phyloP scores from a whole-genome alignment of 805 yeast genomes.

The Danielia oregonensis region DNA sequence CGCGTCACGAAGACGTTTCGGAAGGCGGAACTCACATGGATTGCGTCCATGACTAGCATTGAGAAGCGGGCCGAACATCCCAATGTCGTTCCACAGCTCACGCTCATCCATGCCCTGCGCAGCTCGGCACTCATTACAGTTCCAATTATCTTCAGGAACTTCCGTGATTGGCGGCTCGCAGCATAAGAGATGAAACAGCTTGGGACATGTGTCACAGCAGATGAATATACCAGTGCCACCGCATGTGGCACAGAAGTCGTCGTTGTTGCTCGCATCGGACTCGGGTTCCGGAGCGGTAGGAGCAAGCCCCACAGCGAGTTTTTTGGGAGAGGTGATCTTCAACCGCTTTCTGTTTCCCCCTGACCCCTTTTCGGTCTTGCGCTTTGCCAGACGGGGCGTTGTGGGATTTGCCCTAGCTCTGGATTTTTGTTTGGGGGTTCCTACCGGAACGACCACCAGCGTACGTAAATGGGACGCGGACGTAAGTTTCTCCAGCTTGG shows the following conservation, averaged over 20 bases:
- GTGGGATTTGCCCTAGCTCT: background rate
- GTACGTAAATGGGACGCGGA: slow-evolving; percentile 13
- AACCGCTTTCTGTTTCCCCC: slow-evolving; percentile 10
- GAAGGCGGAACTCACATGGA: slow-evolving; percentile 48
- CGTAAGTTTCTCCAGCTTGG: slow-evolving; percentile 12
- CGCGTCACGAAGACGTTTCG: slow-evolving; percentile 59
- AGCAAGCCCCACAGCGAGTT: slow-evolving; percentile 17
- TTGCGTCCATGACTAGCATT: slow-evolving; percentile 63
- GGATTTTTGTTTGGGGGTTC: slow-evolving; percentile 5
- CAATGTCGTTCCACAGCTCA: slow-evolving; percentile 32
- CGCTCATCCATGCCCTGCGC: slow-evolving; percentile 28
- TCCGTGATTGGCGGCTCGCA: slow-evolving; percentile 87
- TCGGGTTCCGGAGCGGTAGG: slow-evolving; percentile 6
- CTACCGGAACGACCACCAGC: background rate
- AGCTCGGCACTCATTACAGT: slow-evolving; percentile 69
- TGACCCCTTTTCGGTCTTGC: background rate
- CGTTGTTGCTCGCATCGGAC: slow-evolving; percentile 44
- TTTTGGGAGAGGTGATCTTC: slow-evolving; percentile 34
- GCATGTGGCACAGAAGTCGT: slow-evolving; percentile 89
- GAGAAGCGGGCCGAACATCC: slow-evolving; percentile 51
- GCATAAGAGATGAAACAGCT: slow-evolving; percentile 87
- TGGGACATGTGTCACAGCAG: slow-evolving; percentile 93
- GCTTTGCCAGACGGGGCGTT: slow-evolving; percentile 5
- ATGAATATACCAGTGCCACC: slow-evolving; percentile 84
- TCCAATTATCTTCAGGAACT: slow-evolving; percentile 88